phyloP scores from a whole-genome alignment of 208 protist genomes.

The Phytomonas serpens region DNA sequence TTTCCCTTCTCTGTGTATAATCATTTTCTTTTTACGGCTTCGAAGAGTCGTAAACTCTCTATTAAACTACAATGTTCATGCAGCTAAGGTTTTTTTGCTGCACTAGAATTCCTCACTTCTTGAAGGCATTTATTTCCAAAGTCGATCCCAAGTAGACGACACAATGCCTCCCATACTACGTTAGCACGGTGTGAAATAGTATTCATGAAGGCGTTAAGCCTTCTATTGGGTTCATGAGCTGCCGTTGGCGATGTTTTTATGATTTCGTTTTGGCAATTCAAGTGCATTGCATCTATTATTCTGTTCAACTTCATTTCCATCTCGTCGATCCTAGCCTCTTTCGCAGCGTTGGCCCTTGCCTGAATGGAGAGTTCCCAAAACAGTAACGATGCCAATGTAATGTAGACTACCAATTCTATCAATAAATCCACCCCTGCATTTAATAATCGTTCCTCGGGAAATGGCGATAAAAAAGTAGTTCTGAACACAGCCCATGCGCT shows the following conservation, averaged over 20 bases:
- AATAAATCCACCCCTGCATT: slow-evolving; percentile 68
- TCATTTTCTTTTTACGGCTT: not conserved
- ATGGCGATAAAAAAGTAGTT: slow-evolving; percentile 51
- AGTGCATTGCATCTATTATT: slow-evolving; percentile 15
- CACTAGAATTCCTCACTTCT: not conserved
- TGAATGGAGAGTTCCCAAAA: slow-evolving; percentile 57
- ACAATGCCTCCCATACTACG: not conserved
- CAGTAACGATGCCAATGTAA: slow-evolving; percentile 48
- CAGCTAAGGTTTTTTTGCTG: not conserved
- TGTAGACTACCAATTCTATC: slow-evolving; percentile 70
- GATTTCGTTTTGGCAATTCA: not conserved
- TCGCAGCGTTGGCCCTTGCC: slow-evolving; percentile 31
- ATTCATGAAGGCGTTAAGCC: slow-evolving; percentile 22
- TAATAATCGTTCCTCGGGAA: slow-evolving; percentile 64
- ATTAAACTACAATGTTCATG: not conserved
- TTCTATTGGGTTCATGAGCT: slow-evolving; percentile 26
- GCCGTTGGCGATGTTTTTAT: slow-evolving; percentile 26
- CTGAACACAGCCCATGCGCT: slow-evolving; percentile 70
- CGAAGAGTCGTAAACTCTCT: not conserved
- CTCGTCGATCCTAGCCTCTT: slow-evolving; percentile 45
- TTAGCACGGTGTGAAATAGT: slow-evolving; percentile 15
- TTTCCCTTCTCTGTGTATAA: not conserved
- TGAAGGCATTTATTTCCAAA: not conserved
- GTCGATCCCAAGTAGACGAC: not conserved
- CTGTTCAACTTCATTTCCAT: slow-evolving; percentile 79